Evolutionary conservation across 2,329 filamentous ascomycete species (phyloP).

Genomic region (Calonectria naviculata): DNA sequence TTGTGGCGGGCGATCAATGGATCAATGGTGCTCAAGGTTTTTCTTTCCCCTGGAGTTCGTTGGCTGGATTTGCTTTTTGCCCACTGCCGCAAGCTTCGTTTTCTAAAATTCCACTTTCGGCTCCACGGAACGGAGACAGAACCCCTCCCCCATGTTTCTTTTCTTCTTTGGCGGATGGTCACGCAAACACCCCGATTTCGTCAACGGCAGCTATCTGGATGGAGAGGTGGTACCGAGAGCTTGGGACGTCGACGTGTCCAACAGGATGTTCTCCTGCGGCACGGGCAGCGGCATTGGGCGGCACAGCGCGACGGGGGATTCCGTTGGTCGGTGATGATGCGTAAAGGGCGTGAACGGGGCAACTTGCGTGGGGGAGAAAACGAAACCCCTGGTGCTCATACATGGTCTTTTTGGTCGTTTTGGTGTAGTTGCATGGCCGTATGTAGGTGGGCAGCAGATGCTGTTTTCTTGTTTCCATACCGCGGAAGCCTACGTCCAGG

Average conservation of each 20-base stretch:
- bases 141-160: slow-evolving; percentile 2
- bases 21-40: slow-evolving; percentile 25
- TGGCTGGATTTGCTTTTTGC: slow-evolving; percentile 31
- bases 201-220: slow-evolving; percentile 33
- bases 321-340: not conserved
- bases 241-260: slow-evolving; percentile 1
- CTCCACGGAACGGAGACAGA: slow-evolving; percentile 15
- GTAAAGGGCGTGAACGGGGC: not conserved
- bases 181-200: slow-evolving; percentile 13
- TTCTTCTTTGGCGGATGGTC: not conserved
- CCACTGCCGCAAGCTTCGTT: not conserved
- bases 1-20: slow-evolving; percentile 37
- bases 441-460: not conserved
- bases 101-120: slow-evolving; percentile 1
- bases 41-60: slow-evolving; percentile 38
- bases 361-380: slow-evolving; percentile 5
- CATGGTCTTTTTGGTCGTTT: not conserved
- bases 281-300: not conserved
- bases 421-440: not conserved
- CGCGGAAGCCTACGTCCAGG: not conserved
- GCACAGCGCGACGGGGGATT: not conserved
- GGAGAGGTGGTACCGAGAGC: slow-evolving; percentile 30
- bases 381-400: not conserved
- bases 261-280: not conserved
- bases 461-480: slow-evolving; percentile 3